Base-by-base conservation (phyloP, 345 rosid species). In the Turritis glabra region DNA sequence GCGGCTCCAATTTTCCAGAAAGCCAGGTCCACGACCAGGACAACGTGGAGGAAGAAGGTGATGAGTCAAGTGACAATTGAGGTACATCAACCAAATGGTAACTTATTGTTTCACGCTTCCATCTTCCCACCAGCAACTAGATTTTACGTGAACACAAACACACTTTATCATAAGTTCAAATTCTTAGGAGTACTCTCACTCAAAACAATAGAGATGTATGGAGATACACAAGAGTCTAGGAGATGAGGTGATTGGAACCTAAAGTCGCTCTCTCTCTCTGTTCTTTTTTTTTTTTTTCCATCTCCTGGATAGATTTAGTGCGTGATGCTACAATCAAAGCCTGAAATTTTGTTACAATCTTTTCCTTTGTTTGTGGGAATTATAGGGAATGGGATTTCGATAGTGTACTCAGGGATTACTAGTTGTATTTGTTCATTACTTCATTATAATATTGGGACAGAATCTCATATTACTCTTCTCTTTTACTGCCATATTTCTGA, bases 1-100 rank as follows among this genome's bases (percentile, higher is more conserved):
- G 84, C 81, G 86, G 69, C 84, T 88, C 53, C 91, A 90, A 47
- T 92, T 92, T 79, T 86, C 91, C 27, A 85, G 92, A 50, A 78
- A 73, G 63, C 92, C 94, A 17, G 89, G 92, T 33, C 92, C 89
- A 60, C 85, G 96, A 74, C 55, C 81, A 72, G 86, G 87, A 77
- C 57, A 78, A 67, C 43, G 43, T 38, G 43, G 43, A 11, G 43
- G 43, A 38, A 38, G 15, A 5, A 38, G 43, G 52, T 47, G 23
- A 75, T 46, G 52, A 56, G 84, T 80, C 32, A 17, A 7, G 25
- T 11, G 23, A 57, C 61, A 23, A 30, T 61, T n/a, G 17, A 4
- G 65, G 54, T 15, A 59, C 55, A 46, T 67, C 56, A 71, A 58
- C 47, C 74, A 23, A 59, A 69, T 63, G 55, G 40, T 26, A 40